phyloP scores from a whole-genome alignment of 2,329 filamentous ascomycete genomes.

The Diaporthe eres region DNA sequence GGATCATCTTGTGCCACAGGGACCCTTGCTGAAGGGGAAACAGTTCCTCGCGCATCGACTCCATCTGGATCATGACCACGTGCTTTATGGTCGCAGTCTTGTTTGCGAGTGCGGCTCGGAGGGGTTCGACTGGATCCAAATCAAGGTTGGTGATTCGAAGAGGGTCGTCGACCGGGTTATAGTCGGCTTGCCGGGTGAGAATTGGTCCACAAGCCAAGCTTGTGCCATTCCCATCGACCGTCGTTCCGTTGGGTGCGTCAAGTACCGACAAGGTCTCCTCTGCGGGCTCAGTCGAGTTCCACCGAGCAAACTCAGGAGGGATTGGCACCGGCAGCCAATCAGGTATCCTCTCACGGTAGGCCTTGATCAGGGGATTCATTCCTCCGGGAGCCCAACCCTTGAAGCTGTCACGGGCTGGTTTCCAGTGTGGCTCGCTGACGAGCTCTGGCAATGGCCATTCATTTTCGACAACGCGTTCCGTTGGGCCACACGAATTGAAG shows the following conservation, averaged over 20 bases:
- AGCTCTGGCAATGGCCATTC: slow-evolving; percentile 48
- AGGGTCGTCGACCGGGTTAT: slow-evolving; percentile 55
- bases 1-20: slow-evolving; percentile 54
- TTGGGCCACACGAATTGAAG: slow-evolving; percentile 46
- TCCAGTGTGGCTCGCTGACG: slow-evolving; percentile 47
- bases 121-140: slow-evolving; percentile 48
- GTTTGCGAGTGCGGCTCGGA: slow-evolving; percentile 47
- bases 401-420: slow-evolving; percentile 48
- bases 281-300: slow-evolving; percentile 44
- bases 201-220: slow-evolving; percentile 18
- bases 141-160: slow-evolving; percentile 58
- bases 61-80: slow-evolving; percentile 59
- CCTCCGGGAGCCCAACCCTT: slow-evolving; percentile 52
- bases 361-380: slow-evolving; percentile 45
- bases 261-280: slow-evolving; percentile 40
- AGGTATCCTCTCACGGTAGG: slow-evolving; percentile 47
- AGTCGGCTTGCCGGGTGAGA: slow-evolving; percentile 44
- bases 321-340: slow-evolving; percentile 49
- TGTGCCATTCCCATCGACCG: slow-evolving; percentile 9
- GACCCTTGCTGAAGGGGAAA: slow-evolving; percentile 60
- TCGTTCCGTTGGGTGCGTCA: slow-evolving; percentile 17
- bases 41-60: slow-evolving; percentile 61
- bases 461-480: not conserved
- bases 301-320: slow-evolving; percentile 51
- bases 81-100: slow-evolving; percentile 56